These are phyloP conservation scores for Eucalyptus marginata DNA, from an alignment of 345 rosid species.

Conservation along the genomic window DNA sequence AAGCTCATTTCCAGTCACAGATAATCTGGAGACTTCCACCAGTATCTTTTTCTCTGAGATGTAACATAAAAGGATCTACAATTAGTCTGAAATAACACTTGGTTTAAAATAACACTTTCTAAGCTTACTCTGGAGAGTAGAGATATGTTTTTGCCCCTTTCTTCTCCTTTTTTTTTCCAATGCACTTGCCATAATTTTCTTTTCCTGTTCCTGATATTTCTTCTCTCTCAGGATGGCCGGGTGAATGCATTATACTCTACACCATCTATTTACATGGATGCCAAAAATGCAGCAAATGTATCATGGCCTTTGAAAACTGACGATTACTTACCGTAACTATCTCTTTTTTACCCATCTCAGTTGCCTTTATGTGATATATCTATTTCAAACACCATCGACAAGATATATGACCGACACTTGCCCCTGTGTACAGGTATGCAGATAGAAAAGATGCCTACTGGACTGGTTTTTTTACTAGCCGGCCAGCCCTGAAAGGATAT, in stretches of 20 bases:
- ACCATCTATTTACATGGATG: conserved; percentile 71
- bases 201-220: background rate
- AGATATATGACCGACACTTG: background rate
- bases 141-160: background rate
- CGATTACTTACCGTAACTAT: conserved; percentile 73
- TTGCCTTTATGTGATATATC: background rate
- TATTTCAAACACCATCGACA: background rate
- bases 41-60: background rate
- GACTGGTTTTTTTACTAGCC: conserved; percentile 87
- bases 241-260: conserved; percentile 80
- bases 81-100: background rate
- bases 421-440: conserved; percentile 49
- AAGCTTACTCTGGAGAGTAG: background rate
- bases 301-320: conserved; percentile 76
- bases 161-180: background rate
- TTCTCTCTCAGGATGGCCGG: conserved; percentile 50
- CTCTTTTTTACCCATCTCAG: background rate
- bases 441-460: conserved; percentile 54
- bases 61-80: background rate
- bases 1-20: background rate
- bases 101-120: background rate
- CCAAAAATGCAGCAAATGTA: conserved; percentile 47
- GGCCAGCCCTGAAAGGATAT: conserved; percentile 68
- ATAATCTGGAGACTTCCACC: background rate
- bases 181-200: background rate